Conservation (phyloP, 768 basidiomycete genomes). For the Tubosaeta sp. region DNA sequence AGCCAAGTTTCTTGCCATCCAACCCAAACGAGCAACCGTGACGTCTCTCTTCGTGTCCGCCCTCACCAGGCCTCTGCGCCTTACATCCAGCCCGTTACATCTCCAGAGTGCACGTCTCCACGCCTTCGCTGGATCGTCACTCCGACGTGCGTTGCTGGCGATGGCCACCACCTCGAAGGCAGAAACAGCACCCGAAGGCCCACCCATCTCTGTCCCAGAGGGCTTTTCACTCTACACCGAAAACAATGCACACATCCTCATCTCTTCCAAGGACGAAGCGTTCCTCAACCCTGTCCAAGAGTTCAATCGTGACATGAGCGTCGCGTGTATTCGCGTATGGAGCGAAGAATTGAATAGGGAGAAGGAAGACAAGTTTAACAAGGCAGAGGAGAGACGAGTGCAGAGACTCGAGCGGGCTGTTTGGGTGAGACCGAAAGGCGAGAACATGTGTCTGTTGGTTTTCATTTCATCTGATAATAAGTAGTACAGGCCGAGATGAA, state of each 20-base stretch:
- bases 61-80: slow-evolving; percentile 30
- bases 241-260: slow-evolving; percentile 75
- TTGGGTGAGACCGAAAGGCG: slow-evolving; percentile 46
- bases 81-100: not conserved
- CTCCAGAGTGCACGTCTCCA: slow-evolving; percentile 3
- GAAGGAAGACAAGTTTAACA: slow-evolving; percentile 61
- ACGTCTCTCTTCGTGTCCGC: slow-evolving; percentile 3
- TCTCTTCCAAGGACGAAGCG: slow-evolving; percentile 67
- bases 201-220: slow-evolving; percentile 50
- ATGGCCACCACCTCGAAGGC: slow-evolving; percentile 1
- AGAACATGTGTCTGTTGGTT: slow-evolving; percentile 7
- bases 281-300: slow-evolving; percentile 98
- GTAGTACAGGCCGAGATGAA: slow-evolving; percentile 1
- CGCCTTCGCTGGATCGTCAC: not conserved
- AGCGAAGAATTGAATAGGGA: slow-evolving; percentile 63
- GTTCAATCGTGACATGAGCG: slow-evolving; percentile 92
- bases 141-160: slow-evolving; percentile 3
- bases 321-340: slow-evolving; percentile 89
- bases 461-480: slow-evolving; percentile 1
- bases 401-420: slow-evolving; percentile 30
- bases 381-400: slow-evolving; percentile 46
- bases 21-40: not conserved
- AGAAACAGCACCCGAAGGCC: not conserved
- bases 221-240: slow-evolving; percentile 79
- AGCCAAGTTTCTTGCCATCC: too few relatives aligned